These are phyloP conservation scores for Gaertneriomyces sp. DNA, from an alignment of 192 early-diverging fungal genomes.

Conservation along the genomic window DNA sequence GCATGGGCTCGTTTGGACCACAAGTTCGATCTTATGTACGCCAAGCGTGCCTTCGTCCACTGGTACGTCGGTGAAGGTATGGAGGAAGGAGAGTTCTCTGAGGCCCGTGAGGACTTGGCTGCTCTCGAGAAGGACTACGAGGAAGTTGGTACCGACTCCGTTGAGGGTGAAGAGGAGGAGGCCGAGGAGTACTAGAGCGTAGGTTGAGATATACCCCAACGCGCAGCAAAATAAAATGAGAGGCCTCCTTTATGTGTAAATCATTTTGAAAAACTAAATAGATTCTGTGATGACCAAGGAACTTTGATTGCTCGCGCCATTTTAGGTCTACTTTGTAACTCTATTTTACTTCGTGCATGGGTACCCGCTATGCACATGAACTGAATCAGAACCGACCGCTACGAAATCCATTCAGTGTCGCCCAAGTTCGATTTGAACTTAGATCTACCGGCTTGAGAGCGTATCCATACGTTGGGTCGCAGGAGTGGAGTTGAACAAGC, in stretches of 20 bases:
- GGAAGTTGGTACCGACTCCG: conserved; percentile 96
- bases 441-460: too few relatives aligned
- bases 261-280: neutral
- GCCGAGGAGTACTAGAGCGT: conserved; percentile 48
- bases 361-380: too few relatives aligned
- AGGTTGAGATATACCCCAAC: neutral
- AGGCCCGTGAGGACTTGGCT: conserved; percentile 99
- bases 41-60: conserved; percentile 99
- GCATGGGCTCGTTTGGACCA: conserved; percentile 98
- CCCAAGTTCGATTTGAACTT: too few relatives aligned
- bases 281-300: neutral
- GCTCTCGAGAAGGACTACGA: conserved; percentile 99
- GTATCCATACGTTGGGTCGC: too few relatives aligned
- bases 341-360: too few relatives aligned
- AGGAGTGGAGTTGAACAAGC: too few relatives aligned
- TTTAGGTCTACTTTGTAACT: too few relatives aligned
- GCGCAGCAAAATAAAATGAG: neutral
- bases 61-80: conserved; percentile 99
- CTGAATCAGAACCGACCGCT: too few relatives aligned
- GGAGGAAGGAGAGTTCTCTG: conserved; percentile 99
- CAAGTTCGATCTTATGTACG: conserved; percentile 99
- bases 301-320: too few relatives aligned
- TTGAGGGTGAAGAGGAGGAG: conserved; percentile 79
- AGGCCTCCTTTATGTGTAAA: neutral
- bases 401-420: too few relatives aligned